Percentiles rank a stretch among this genome's conserved stretches.
phyloP scores from a whole-genome alignment of 345 rosid genomes.

The Iberis pinnata region DNA sequence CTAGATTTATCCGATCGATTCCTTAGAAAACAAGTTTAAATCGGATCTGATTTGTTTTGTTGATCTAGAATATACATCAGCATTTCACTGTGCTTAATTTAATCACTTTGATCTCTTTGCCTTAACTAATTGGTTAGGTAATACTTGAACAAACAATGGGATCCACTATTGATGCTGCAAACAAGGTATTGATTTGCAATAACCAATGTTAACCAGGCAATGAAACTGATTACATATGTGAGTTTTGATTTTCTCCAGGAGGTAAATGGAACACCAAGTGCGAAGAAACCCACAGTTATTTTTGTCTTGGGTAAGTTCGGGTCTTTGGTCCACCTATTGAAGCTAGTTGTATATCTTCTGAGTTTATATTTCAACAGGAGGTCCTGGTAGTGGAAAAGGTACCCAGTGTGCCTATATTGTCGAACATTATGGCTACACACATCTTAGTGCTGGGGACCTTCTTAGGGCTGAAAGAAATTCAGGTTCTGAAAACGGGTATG shows the following conservation, averaged over 20 bases:
- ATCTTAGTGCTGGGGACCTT: conserved; percentile 89
- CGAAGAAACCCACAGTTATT: conserved; percentile 69
- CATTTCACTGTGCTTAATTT: no score
- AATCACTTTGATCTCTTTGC: no score
- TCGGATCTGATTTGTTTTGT: no score
- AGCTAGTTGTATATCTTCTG: not conserved
- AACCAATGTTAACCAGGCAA: no score
- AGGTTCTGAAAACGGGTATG: conserved; percentile 87
- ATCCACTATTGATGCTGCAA: conserved; percentile 43
- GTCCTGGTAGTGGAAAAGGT: conserved; percentile 94
- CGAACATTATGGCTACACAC: conserved; percentile 57
- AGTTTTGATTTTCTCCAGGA: conserved; percentile 44
- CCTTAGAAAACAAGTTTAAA: no score
- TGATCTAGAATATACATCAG: no score
- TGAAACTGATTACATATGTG: no score
- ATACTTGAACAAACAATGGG: conserved; percentile 47
- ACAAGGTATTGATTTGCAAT: conserved; percentile 55
- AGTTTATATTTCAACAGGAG: conserved; percentile 48
- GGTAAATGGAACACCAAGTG: conserved; percentile 37
- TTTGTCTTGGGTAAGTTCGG: conserved; percentile 73
- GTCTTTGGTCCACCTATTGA: not conserved
- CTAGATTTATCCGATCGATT: no score
- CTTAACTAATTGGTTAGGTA: no score
- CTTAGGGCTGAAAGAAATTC: conserved; percentile 69
- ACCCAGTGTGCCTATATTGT: conserved; percentile 78